These are phyloP conservation scores for Chrysosporium queenslandicum DNA, from an alignment of 2,329 filamentous ascomycete species.

Conservation along the genomic window DNA sequence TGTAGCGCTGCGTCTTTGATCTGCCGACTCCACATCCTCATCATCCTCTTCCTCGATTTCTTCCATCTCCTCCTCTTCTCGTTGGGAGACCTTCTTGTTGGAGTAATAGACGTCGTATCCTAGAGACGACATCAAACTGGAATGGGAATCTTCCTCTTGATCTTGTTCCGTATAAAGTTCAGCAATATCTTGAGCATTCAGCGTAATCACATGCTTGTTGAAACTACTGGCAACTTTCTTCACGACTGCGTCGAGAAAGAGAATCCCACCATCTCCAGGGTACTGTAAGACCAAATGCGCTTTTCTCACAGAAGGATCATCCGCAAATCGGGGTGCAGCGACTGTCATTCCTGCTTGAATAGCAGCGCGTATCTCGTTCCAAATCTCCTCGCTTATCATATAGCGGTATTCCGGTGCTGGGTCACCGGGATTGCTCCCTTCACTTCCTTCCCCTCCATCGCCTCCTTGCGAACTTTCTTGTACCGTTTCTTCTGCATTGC, in stretches of 20 bases:
- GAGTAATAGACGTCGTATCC: conserved; percentile 47
- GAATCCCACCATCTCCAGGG: conserved; percentile 46
- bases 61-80: conserved; percentile 37
- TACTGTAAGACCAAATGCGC: conserved; percentile 52
- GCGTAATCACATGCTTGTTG: conserved; percentile 34
- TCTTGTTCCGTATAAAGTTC: conserved; percentile 36
- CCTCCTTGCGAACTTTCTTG: conserved; percentile 21
- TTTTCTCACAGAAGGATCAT: conserved; percentile 42
- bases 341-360: conserved; percentile 43
- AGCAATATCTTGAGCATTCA: conserved; percentile 40
- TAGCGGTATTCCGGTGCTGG: conserved; percentile 12
- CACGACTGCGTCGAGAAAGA: conserved; percentile 52
- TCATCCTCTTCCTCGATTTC: conserved; percentile 37
- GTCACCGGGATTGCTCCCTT: conserved; percentile 15
- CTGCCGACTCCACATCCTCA: conserved; percentile 14
- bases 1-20: neutral
- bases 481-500: conserved; percentile 16
- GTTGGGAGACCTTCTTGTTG: conserved; percentile 23
- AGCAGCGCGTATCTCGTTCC: conserved; percentile 43
- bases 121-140: conserved; percentile 30
- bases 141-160: conserved; percentile 26
- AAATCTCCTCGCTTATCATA: conserved; percentile 31
- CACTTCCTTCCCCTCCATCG: conserved; percentile 20
- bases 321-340: conserved; percentile 32
- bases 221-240: conserved; percentile 52